These are phyloP conservation scores for Polytolypa hystricis DNA, from an alignment of 2,329 filamentous ascomycete species.

Conservation along the genomic window DNA sequence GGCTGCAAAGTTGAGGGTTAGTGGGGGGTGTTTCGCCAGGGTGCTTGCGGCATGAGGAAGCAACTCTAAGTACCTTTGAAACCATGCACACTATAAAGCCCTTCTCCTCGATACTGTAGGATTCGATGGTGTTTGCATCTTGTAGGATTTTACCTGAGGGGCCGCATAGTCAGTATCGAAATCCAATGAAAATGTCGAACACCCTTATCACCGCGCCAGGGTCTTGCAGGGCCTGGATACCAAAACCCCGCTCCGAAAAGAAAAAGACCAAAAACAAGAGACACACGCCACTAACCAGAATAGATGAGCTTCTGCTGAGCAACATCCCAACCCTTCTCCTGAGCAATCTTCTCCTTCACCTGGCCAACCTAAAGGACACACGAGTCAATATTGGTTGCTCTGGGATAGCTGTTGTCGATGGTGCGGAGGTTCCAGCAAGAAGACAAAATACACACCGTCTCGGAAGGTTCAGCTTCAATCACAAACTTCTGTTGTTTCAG, in stretches of 20 bases:
- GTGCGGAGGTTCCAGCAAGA: no score
- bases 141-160: slow-evolving; percentile 85
- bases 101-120: slow-evolving; percentile 98
- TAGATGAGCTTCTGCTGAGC: slow-evolving; percentile 94
- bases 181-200: background rate
- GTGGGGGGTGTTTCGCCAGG: no score
- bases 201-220: no score
- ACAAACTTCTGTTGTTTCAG: slow-evolving; percentile 98
- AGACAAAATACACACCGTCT: slow-evolving; percentile 56
- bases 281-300: slow-evolving; percentile 56
- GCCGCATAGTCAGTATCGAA: slow-evolving; percentile 7
- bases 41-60: no score
- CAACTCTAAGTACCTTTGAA: slow-evolving; percentile 84
- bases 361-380: slow-evolving; percentile 65
- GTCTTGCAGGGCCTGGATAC: no score
- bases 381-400: no score
- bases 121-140: slow-evolving; percentile 92
- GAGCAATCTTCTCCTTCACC: slow-evolving; percentile 84
- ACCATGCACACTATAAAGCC: slow-evolving; percentile 98
- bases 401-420: no score
- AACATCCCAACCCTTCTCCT: slow-evolving; percentile 89
- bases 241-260: background rate
- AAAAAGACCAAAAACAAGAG: background rate
- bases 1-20: no score
- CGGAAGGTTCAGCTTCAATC: slow-evolving; percentile 85